phyloP scores from a whole-genome alignment of 2,329 filamentous ascomycete species.

The Nemania bipapillata region DNA sequence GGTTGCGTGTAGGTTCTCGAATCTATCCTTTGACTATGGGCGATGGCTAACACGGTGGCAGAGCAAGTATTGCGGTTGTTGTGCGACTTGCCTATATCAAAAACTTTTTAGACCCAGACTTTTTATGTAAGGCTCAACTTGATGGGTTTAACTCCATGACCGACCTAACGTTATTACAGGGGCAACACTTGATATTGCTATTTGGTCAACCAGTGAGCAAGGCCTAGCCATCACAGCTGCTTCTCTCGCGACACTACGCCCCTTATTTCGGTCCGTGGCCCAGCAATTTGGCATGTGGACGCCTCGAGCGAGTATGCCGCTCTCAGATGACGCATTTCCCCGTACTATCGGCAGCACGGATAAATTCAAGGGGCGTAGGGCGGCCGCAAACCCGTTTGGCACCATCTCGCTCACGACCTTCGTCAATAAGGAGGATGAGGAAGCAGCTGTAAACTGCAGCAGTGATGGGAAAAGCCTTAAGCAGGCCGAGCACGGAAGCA shows the following conservation, averaged over 20 bases:
- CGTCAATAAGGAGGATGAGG: conserved; percentile 2
- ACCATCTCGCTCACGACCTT: conserved; percentile 9
- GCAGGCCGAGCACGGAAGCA: neutral
- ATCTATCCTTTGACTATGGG: neutral
- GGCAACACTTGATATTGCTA: conserved; percentile 58
- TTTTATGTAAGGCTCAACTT: conserved; percentile 49
- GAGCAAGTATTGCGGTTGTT: conserved; percentile 59
- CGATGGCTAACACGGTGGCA: conserved; percentile 36
- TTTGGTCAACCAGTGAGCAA: conserved; percentile 62
- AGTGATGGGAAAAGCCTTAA: conserved; percentile 7
- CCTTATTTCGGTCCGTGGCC: conserved; percentile 54
- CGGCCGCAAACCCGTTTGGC: neutral
- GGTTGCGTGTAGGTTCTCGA: conserved; percentile 54
- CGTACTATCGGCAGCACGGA: conserved; percentile 3
- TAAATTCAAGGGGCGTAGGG: neutral
- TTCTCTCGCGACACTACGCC: conserved; percentile 60
- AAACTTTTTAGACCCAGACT: conserved; percentile 55
- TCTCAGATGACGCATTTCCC: conserved; percentile 3
- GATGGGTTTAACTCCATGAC: neutral
- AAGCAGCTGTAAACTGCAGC: conserved; percentile 7
- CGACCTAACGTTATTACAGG: conserved; percentile 34
- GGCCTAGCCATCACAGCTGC: conserved; percentile 62
- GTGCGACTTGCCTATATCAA: conserved; percentile 56
- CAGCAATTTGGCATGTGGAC: conserved; percentile 45
- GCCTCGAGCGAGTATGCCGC: conserved; percentile 17